Percentiles rank a stretch among this genome's conserved stretches.
phyloP scores from a whole-genome alignment of 169 alveolate genomes.

The Babesia bigemina region DNA sequence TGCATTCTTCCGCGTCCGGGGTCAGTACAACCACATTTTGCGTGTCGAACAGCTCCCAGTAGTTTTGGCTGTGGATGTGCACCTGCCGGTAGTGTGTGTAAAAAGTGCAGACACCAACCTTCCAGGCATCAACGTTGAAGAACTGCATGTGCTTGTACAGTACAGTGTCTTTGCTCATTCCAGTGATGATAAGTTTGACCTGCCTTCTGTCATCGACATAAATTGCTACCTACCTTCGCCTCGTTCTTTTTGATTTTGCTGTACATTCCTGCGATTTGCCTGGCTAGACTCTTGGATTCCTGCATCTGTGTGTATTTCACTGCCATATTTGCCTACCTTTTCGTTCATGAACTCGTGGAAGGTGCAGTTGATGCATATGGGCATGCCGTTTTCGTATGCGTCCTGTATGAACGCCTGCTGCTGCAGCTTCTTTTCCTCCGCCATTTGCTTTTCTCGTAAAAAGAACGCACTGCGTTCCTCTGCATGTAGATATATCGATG shows the following conservation, averaged over 20 bases:
- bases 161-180: slow-evolving; percentile 20
- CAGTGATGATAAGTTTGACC: slow-evolving; percentile 48
- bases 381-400: slow-evolving; percentile 50
- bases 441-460: background rate
- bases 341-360: slow-evolving; percentile 49
- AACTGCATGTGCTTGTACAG: slow-evolving; percentile 31
- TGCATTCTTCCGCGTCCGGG: slow-evolving; percentile 58
- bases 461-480: slow-evolving; percentile 48
- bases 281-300: slow-evolving; percentile 65
- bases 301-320: background rate
- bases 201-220: background rate
- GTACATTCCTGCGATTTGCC: slow-evolving; percentile 51
- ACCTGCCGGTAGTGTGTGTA: slow-evolving; percentile 3
- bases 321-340: background rate
- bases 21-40: slow-evolving; percentile 52
- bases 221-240: slow-evolving; percentile 24
- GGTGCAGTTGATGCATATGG: slow-evolving; percentile 63
- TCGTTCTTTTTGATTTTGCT: slow-evolving; percentile 37
- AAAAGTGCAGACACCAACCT: slow-evolving; percentile 13
- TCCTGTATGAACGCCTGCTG: slow-evolving; percentile 23
- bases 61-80: slow-evolving; percentile 34
- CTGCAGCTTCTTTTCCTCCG: slow-evolving; percentile 12
- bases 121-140: slow-evolving; percentile 53
- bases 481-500: background rate
- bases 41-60: slow-evolving; percentile 57